Conservation (phyloP, 2,329 filamentous ascomycete species). For the Ascochyta rabiei region DNA sequence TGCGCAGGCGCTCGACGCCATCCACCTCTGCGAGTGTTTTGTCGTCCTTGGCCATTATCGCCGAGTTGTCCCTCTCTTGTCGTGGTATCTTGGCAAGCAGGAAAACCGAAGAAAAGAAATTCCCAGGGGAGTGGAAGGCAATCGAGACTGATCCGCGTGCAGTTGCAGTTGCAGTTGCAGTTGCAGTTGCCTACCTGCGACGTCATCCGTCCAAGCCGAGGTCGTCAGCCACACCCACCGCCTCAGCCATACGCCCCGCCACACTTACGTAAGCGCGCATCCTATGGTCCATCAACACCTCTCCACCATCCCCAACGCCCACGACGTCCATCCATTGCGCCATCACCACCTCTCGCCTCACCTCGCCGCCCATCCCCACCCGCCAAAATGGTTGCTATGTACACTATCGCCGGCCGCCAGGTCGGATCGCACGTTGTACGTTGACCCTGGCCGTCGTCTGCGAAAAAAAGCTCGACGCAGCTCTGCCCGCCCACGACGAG, state of each 20-base stretch:
- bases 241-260: not conserved
- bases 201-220: conserved; percentile 8
- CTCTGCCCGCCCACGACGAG: not conserved
- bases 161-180: not conserved
- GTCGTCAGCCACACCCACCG: not conserved
- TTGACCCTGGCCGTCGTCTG: conserved; percentile 19
- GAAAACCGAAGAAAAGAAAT: not conserved
- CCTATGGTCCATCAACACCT: conserved; percentile 25
- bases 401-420: conserved; percentile 58
- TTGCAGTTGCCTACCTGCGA: conserved; percentile 1
- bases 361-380: conserved; percentile 25
- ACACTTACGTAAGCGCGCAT: conserved; percentile 24
- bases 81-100: not conserved
- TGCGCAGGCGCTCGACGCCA: conserved; percentile 51
- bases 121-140: not conserved
- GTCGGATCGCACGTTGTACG: conserved; percentile 61
- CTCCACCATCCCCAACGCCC: conserved; percentile 26
- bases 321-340: conserved; percentile 41
- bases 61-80: not conserved
- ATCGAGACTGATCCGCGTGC: not conserved
- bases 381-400: conserved; percentile 58
- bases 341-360: conserved; percentile 25
- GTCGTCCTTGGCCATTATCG: conserved; percentile 48
- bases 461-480: conserved; percentile 24
- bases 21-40: conserved; percentile 35